Evolutionary conservation across 106 monocot species (phyloP).

Genomic region (Apostasia ramifera): DNA sequence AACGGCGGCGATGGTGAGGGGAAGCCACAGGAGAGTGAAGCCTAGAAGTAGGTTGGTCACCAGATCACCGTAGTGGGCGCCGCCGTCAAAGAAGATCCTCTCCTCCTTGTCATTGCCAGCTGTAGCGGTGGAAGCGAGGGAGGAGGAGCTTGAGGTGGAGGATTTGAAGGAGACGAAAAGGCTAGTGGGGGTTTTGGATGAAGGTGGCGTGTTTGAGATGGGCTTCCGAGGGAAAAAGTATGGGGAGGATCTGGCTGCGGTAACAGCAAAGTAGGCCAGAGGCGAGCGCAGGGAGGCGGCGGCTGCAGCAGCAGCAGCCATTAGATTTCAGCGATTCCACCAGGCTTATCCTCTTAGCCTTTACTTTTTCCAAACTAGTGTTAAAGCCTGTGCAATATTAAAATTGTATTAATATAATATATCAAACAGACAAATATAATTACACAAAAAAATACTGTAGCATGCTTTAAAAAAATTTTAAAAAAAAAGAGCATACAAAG

Average conservation of each 20-base stretch:
- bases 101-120: constrained; percentile 12
- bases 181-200: not conserved
- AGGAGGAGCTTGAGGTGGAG: constrained; percentile 1
- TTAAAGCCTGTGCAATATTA: too few species aligned
- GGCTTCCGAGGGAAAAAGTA: not conserved
- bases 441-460: too few species aligned
- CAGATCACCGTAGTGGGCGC: constrained; percentile 60
- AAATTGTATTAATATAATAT: too few species aligned
- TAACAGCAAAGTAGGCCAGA: constrained; percentile 3
- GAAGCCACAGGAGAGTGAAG: constrained; percentile 60
- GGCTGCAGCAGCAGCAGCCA: not conserved
- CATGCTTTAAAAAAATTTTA: too few species aligned
- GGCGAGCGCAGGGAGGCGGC: not conserved
- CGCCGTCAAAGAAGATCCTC: constrained; percentile 53
- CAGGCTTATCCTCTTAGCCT: constrained; percentile 1
- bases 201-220: constrained; percentile 8
- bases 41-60: constrained; percentile 46
- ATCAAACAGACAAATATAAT: too few species aligned
- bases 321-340: not conserved
- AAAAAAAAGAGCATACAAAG: too few species aligned
- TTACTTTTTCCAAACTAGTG: too few species aligned
- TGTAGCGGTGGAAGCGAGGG: constrained; percentile 10
- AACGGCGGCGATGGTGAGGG: constrained; percentile 51
- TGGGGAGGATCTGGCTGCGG: not conserved
- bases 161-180: constrained; percentile 8